Base-by-base conservation (phyloP, 1,284 basidiomycete genomes). In the Ganoderma resinaceum region DNA sequence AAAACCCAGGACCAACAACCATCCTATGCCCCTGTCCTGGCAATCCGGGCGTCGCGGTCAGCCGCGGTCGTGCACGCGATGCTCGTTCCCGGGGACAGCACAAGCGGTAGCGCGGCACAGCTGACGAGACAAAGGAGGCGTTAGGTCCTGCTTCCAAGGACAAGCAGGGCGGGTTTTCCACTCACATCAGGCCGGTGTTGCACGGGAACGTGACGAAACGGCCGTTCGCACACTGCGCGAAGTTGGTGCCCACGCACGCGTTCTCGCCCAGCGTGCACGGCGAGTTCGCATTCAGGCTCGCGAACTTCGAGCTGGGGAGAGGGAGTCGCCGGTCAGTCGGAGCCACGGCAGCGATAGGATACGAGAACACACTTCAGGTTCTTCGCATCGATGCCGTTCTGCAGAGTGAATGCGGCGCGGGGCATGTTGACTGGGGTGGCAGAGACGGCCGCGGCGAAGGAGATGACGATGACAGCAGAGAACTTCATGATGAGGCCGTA, bases 81-180 rank as follows among this genome's bases (percentile, higher is more conserved):
- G 60, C 72, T 80, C 18, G 85, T 85, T 31, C 84, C 85, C 2
- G 79, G 65, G 9, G 75, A 75, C 74, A 81, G 81, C 38, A 82
- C 80, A 42, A 84, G 73, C 23, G 88, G 88, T 55, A 89, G 78
- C 0, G 87, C 87, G 42, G 83, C 83, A 74, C 87, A 89, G 40
- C 86, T 87, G 62, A 7, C 2, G 33, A 26, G 14, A 26, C 23
- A 3, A 26, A 20, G 4, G 43, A 9, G 3, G 2, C 43, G 37
- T 57, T 14, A 29, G 53, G n/a, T 35, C 55, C 31, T 37, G 29
- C 23, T 9, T 37, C 60, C 40, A 53, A 14, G 18, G 26, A 53
- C 20, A 6, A 29, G 16, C 12, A 23, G 31, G 18, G 8, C 31
- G 11, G n/a, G n/a, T n/a, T n/a, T n/a, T 9, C 16, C 20, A 75